Base-by-base conservation (phyloP, 352 stramenopile genomes). In the Aphanomyces euteiches region DNA sequence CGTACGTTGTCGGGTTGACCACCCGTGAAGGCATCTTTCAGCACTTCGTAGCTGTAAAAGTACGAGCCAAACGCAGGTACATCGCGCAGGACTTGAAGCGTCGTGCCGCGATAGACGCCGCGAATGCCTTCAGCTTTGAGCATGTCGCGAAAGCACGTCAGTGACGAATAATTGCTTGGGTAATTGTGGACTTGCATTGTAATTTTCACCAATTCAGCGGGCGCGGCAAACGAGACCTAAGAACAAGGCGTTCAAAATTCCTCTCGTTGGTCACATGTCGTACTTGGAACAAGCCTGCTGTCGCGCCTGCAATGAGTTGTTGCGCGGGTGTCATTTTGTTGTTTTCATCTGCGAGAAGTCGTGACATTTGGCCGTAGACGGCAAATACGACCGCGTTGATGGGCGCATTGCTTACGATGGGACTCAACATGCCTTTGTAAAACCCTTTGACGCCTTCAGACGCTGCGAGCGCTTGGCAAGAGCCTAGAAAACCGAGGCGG, bases 301-400 rank as follows among this genome's bases (percentile, higher is more conserved):
- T 77, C 3, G 83, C 82, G 7, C 86, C 84, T 0, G 84, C 83
- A 37, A 85, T 34, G 65, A 92, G 78, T 47, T 91, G 85, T 60
- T 89, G 75, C 0, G 28, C 12, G 17, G 77, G 77, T 4, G 75
- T 74, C 37, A 90, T 69, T 45, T 66, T 57, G n/a, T 68, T 61
- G n/a, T 66, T 72, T 8, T 57, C 78, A 36, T 85, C 77, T 37
- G 81, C 73, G 36, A 91, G 69, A 7, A 67, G 39, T 8, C 84
- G 82, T 41, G 83, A 76, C 15, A 84, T 75, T 68, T 78, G 73
- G 56, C 84, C 84, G 59, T 95, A 84, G 3, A 95, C 85, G 36
- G 84, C 85, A 54, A 95, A 95, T 0, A 95, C 81, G 40, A 89
- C 83, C n/a, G 87, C 87, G 69, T 95, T 95, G 78, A 95, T 95